These are phyloP conservation scores for Cyclocybe cylindracea DNA, from an alignment of 768 basidiomycete genomes.

Conservation along the genomic window DNA sequence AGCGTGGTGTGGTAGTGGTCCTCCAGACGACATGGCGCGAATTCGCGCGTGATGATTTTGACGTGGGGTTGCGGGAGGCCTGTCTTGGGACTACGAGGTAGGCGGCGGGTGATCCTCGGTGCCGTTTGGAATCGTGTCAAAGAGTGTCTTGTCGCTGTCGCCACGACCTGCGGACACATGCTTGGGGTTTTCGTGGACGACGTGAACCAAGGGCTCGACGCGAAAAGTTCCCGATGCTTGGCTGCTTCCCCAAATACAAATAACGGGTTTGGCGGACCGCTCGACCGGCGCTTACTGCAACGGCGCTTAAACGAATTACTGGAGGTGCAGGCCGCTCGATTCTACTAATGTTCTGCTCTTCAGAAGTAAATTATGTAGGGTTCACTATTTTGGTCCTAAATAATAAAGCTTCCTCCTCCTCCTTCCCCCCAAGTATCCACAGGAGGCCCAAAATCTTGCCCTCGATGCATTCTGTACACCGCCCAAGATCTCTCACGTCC, in stretches of 20 bases:
- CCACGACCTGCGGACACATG: constrained; percentile 13
- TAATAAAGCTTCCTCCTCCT: too few species aligned
- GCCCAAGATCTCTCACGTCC: too few species aligned
- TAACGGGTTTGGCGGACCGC: not conserved
- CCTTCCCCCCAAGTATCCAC: too few species aligned
- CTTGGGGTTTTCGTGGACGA: not conserved
- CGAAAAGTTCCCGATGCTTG: constrained; percentile 10
- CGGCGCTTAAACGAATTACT: too few species aligned
- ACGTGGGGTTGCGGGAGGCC: constrained; percentile 78
- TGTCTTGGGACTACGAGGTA: constrained; percentile 47
- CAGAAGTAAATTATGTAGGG: too few species aligned
- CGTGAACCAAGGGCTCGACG: not conserved
- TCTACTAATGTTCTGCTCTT: too few species aligned
- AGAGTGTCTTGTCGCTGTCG: constrained; percentile 15
- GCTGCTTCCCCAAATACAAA: not conserved
- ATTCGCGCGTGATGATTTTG: constrained; percentile 65
- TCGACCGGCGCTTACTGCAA: too few species aligned
- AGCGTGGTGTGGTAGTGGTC: constrained; percentile 87
- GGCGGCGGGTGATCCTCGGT: constrained; percentile 43
- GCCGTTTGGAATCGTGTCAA: constrained; percentile 54
- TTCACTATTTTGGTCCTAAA: too few species aligned
- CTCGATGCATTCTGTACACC: too few species aligned
- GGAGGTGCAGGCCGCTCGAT: too few species aligned
- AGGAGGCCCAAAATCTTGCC: too few species aligned
- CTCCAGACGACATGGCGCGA: constrained; percentile 68